These are phyloP conservation scores for Xylaria sp. DNA, from an alignment of 2,329 filamentous ascomycete species.

Conservation along the genomic window DNA sequence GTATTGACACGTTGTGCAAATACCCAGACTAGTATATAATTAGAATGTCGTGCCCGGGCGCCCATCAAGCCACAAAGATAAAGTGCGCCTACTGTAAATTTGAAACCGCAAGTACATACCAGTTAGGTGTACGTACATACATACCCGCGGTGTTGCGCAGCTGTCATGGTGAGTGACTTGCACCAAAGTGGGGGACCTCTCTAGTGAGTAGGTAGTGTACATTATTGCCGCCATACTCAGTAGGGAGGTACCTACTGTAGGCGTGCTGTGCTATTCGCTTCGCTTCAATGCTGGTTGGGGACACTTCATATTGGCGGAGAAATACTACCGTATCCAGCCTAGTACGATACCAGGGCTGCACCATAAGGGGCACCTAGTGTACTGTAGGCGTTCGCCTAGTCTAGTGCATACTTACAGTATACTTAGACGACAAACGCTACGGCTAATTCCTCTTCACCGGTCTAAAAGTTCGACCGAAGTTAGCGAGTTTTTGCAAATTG, in stretches of 20 bases:
- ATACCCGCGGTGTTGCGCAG: not conserved
- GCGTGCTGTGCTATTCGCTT: not conserved
- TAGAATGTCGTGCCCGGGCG: not conserved
- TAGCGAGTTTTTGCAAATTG: not conserved
- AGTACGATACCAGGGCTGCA: not conserved
- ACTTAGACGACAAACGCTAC: conserved; percentile 3
- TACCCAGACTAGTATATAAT: conserved; percentile 2
- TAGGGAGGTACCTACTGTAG: not conserved
- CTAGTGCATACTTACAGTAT: not conserved
- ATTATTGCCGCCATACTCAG: not conserved
- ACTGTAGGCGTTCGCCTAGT: not conserved
- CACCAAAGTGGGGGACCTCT: not conserved
- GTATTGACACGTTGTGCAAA: conserved; percentile 1
- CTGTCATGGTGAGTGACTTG: not conserved
- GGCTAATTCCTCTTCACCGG: conserved; percentile 31
- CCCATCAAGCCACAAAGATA: not conserved
- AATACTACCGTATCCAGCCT: conserved; percentile 2
- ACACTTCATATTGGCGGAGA: conserved; percentile 13
- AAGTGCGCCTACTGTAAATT: not conserved
- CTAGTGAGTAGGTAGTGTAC: not conserved
- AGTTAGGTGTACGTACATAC: conserved; percentile 3
- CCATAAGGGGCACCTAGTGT: conserved; percentile 7
- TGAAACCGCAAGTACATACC: conserved; percentile 9
- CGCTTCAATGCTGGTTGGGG: not conserved
- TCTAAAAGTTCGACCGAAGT: conserved; percentile 1